Conservation (phyloP, 2,329 filamentous ascomycete genomes). For the Achaetomium macrosporum region DNA sequence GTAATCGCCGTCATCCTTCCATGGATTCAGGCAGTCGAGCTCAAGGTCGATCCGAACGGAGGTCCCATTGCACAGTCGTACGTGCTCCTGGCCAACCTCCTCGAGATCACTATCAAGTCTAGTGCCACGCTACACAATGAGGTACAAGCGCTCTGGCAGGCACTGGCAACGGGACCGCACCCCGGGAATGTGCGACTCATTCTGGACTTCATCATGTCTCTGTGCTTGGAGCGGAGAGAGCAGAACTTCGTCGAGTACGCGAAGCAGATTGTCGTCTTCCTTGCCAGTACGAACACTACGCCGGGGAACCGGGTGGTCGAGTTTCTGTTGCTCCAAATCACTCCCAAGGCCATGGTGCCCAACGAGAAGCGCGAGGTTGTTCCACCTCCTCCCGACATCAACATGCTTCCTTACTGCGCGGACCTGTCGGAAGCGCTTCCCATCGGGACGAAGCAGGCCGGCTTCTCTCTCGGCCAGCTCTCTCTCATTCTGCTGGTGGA, state of each 20-base stretch:
- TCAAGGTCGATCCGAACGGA: constrained; percentile 86
- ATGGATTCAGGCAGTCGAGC: constrained; percentile 91
- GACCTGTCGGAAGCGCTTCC: constrained; percentile 75
- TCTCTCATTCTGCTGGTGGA: constrained; percentile 92
- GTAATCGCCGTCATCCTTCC: constrained; percentile 91
- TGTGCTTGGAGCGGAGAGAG: constrained; percentile 88
- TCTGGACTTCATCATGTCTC: constrained; percentile 89
- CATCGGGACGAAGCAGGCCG: constrained; percentile 83
- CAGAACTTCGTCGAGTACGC: constrained; percentile 98
- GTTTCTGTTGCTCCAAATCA: constrained; percentile 85
- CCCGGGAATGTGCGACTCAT: constrained; percentile 91
- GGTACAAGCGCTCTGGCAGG: constrained; percentile 96
- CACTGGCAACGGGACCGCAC: constrained; percentile 85
- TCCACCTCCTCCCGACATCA: constrained; percentile 66
- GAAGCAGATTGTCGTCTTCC: constrained; percentile 95
- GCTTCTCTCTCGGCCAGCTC: constrained; percentile 87
- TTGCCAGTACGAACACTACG: constrained; percentile 71
- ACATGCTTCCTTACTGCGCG: constrained; percentile 78
- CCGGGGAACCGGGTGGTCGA: constrained; percentile 88
- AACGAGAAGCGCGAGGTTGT: constrained; percentile 70
- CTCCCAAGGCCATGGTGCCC: constrained; percentile 93
- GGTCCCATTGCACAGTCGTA: constrained; percentile 88
- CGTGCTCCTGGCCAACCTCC: constrained; percentile 87
- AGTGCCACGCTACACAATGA: constrained; percentile 88
- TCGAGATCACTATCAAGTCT: constrained; percentile 93